Evolutionary conservation across 495 filamentous ascomycete species (phyloP), one percentile per base, ranked within the genome.

Genomic region (Letharia columbiana): DNA sequence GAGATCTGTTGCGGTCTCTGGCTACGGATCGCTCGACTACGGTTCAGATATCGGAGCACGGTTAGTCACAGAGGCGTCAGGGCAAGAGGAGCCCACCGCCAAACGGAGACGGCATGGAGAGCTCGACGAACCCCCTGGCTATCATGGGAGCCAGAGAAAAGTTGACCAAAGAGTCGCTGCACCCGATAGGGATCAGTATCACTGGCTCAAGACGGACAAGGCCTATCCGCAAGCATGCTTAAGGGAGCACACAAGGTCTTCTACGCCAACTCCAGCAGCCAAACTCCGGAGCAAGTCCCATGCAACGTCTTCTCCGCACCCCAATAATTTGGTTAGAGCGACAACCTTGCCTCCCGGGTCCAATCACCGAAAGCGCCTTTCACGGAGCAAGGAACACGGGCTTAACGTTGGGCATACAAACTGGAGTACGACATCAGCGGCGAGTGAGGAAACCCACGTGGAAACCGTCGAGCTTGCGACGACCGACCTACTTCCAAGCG

Each of bases 141-240:
- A 31, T 54, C 18, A 61, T 15, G 58, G 37, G 23, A 15, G 13
- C 50, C 33, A 61, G 56, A 61, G 37, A 8, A n/a, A 10, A 20
- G 6, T 35, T 33, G 39, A 50, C 18, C 10, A 12, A 4, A n/a
- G 13, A n/a, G 31, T 57, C 18, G 18, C n/a, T 33, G 20, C 37
- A 35, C 13, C 37, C 6, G 28, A 28, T 7, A 44, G 17, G 11
- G 15, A 31, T 9, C 5, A 28, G 57, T 0, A 56, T 11, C 2
- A 33, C 13, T 67, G 66, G 66, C 61, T 67, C 33, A 67, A 67
- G 61, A 60, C 45, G 44, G 52, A 64, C 15, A 42, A 45, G 39
- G 20, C 42, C 10, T 60, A 59, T 15, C 54, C 57, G 56, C 57
- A 54, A 60, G 20, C 18, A 23, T 41, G n/a, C 9, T 2, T 39